phyloP scores from a whole-genome alignment of 1,284 basidiomycete species.

The Somion occarium region DNA sequence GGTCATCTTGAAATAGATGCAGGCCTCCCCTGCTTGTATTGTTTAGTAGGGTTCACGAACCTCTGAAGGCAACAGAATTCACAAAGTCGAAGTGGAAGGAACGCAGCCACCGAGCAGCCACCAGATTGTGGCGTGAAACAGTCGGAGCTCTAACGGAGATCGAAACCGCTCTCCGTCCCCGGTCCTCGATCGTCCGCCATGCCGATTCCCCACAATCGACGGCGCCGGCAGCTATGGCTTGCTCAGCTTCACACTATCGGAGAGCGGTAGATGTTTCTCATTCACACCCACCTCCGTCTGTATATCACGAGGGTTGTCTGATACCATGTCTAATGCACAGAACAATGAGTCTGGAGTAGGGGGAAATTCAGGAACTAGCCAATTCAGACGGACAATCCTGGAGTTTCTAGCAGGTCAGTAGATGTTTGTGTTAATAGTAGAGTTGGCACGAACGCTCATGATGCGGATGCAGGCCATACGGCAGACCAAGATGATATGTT shows the following conservation, averaged over 20 bases:
- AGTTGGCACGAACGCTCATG: no score
- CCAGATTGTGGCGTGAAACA: background rate
- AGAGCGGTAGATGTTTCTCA: background rate
- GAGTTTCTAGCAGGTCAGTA: no score
- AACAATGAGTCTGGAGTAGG: no score
- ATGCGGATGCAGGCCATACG: no score
- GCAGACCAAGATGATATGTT: background rate
- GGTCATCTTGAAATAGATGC: conserved; percentile 12
- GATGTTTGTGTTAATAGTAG: no score
- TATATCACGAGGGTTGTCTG: no score
- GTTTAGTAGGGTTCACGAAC: background rate
- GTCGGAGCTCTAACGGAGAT: background rate
- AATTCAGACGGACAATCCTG: no score
- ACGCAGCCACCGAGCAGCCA: background rate
- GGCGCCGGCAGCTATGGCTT: background rate
- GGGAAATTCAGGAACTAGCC: no score
- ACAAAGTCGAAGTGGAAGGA: background rate
- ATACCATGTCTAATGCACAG: no score
- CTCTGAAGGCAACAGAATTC: background rate
- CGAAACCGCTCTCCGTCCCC: background rate
- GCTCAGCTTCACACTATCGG: background rate
- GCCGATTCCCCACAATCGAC: background rate
- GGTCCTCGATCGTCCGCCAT: background rate
- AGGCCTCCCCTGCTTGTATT: background rate
- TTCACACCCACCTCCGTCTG: background rate